Evolutionary conservation across 78 protist genomes (phyloP).

Genomic region (Trichosphaerium sp.): DNA sequence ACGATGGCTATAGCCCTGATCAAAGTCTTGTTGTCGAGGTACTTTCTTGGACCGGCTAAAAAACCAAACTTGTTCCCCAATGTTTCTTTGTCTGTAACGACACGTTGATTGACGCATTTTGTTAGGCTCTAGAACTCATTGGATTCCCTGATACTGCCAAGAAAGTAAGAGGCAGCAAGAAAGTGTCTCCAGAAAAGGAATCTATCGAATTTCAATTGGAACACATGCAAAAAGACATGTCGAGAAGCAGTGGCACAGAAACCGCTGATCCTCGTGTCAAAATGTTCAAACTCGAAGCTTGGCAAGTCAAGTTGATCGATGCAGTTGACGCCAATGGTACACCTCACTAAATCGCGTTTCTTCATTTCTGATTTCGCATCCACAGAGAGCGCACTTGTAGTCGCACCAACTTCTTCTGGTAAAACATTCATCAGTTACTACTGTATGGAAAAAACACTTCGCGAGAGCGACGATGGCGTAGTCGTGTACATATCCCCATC

Average conservation of each 20-base stretch:
- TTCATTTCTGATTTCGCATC: too few relatives aligned
- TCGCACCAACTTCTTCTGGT: conserved; percentile 80
- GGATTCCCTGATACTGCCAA: too few relatives aligned
- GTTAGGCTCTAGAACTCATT: too few relatives aligned
- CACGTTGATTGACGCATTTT: too few relatives aligned
- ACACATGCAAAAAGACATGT: background rate
- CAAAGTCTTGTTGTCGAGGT: too few relatives aligned
- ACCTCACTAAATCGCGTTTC: too few relatives aligned
- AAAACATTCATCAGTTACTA: conserved; percentile 78
- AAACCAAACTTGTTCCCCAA: too few relatives aligned
- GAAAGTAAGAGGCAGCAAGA: too few relatives aligned
- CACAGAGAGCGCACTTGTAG: conserved; percentile 50
- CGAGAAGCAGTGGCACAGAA: conserved; percentile 3
- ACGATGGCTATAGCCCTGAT: too few relatives aligned
- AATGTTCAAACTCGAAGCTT: conserved; percentile 69
- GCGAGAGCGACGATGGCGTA: conserved; percentile 12
- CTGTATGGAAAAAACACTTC: conserved; percentile 49
- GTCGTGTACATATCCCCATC: conserved; percentile 80
- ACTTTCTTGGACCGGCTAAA: too few relatives aligned
- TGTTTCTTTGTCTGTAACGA: too few relatives aligned
- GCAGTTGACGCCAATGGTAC: conserved; percentile 55
- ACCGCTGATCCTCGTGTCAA: conserved; percentile 7
- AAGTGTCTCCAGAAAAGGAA: too few relatives aligned
- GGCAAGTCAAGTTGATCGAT: conserved; percentile 75
- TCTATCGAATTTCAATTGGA: conserved; percentile 11